Evolutionary conservation across 108 stramenopile species (phyloP), one percentile per base, ranked within the genome.

Genomic region (Bacterosira constricta): DNA sequence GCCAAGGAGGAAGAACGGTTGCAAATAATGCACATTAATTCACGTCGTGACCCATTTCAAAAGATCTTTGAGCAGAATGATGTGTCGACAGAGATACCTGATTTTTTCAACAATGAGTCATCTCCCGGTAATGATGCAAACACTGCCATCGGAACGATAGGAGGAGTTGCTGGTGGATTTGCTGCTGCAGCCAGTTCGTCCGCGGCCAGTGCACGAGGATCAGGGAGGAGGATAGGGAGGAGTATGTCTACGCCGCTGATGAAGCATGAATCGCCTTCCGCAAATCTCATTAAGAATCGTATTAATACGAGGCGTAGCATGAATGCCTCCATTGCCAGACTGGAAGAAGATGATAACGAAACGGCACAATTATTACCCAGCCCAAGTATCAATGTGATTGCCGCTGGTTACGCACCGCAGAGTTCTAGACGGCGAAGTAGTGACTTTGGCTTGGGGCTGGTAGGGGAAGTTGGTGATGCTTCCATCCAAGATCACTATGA

Each of bases 1-100:
- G 37, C 60, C 38, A 60, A 62, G 42, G 39, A 51, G 52, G 18
- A 36, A 71, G 36, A 68, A 2, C 30, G 11, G 0, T 41, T 71
- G 59, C 27, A 39, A 26, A 1, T 27, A n/a, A 13, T 36, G 53
- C 37, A 38, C 25, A 31, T 54, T 36, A 8, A 25, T 13, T 50
- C 41, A 4, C 53, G 38, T 12, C 37, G 49, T 10, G 67, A 66
- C 41, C 75, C 75, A n/a, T 76, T 76, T 41, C 60, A 68, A 23
- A 13, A 59, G 31, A 55, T 76, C 0, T 63, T 68, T 13, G 50
- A 35, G 55, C 67, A 23, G 34, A 63, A 67, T 32, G 55, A 62
- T 25, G 66, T 63, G 4, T 51, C 66, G 4, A 57, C 60, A 6
- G 64, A 67, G 12, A 67, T 67, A 32, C 74, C 66, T 30, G 71